A percentile compares a stretch with the other conserved stretches of the same genome.
These are phyloP conservation scores for Pichia sp. DNA, from an alignment of 1,139 yeast species.

Conservation along the genomic window DNA sequence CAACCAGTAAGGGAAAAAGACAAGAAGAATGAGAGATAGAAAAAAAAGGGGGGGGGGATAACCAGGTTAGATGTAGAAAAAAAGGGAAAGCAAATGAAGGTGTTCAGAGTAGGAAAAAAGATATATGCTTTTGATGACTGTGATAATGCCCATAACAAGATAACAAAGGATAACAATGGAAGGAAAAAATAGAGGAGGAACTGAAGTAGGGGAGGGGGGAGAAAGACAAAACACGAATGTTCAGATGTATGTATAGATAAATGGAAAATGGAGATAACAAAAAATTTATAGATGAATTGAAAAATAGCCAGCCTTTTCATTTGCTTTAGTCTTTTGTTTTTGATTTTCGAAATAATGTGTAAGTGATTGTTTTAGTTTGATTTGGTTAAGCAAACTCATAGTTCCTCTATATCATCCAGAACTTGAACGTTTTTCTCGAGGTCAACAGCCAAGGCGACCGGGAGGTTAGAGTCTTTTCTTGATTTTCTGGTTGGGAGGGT, in stretches of 20 bases:
- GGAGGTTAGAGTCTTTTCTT: constrained; percentile 56
- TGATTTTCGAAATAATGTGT: not conserved
- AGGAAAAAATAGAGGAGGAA: not conserved
- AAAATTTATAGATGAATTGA: not conserved
- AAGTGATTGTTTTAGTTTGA: no score
- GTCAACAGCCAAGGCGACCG: constrained; percentile 35
- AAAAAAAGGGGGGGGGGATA: no score
- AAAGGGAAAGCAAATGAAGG: not conserved
- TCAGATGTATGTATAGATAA: not conserved
- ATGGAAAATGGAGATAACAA: not conserved
- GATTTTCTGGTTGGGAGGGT: constrained; percentile 30
- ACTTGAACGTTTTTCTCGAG: constrained; percentile 35
- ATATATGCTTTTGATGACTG: not conserved
- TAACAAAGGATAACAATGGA: not conserved
- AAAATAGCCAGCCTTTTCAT: not conserved
- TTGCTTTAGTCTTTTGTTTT: not conserved
- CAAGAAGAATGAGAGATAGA: not conserved
- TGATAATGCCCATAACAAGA: not conserved
- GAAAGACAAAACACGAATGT: not conserved
- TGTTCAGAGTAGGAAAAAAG: not conserved
- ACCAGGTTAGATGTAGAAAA: no score
- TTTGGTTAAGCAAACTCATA: no score
- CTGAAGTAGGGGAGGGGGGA: no score
- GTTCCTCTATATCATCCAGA: constrained; percentile 18
- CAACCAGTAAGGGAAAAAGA: not conserved